Evolutionary conservation across 768 basidiomycete species (phyloP).

Genomic region (Tulasnella sp.): DNA sequence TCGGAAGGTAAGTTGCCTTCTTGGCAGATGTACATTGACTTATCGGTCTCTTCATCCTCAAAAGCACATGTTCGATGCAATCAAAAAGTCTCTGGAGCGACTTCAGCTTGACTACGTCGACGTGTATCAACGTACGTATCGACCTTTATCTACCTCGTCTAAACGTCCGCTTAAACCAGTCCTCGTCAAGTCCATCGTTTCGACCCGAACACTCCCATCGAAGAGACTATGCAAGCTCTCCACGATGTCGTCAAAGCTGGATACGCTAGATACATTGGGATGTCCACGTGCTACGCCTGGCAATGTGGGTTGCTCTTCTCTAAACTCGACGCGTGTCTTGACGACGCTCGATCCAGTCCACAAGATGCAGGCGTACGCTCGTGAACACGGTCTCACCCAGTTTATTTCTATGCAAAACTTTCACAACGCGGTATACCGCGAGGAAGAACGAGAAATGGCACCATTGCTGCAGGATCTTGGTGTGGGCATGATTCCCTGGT

Average conservation of each 20-base stretch:
- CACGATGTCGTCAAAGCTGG: conserved; percentile 46
- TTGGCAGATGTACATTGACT: not conserved
- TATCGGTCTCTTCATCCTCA: not conserved
- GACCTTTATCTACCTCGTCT: not conserved
- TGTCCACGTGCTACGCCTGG: conserved; percentile 17
- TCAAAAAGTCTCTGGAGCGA: conserved; percentile 36
- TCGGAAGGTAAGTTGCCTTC: conserved; percentile 13
- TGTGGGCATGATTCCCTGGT: conserved; percentile 29
- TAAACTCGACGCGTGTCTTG: no score
- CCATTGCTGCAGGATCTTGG: conserved; percentile 20
- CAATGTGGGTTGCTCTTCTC: conserved; percentile 5
- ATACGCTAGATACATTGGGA: conserved; percentile 39
- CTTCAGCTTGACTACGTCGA: conserved; percentile 43
- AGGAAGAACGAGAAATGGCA: conserved; percentile 11
- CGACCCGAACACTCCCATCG: conserved; percentile 44
- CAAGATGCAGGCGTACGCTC: conserved; percentile 22
- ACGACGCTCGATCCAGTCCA: not conserved
- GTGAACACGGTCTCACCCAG: not conserved
- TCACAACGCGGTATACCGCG: conserved; percentile 8
- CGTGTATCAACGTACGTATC: conserved; percentile 36
- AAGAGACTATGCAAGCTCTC: conserved; percentile 18
- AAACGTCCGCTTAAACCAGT: conserved; percentile 42
- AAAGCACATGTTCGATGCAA: conserved; percentile 44
- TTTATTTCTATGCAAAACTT: conserved; percentile 14
- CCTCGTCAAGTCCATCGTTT: conserved; percentile 29